These are phyloP conservation scores for Aureobasidium sp. DNA, from an alignment of 2,329 filamentous ascomycete genomes.

Conservation along the genomic window DNA sequence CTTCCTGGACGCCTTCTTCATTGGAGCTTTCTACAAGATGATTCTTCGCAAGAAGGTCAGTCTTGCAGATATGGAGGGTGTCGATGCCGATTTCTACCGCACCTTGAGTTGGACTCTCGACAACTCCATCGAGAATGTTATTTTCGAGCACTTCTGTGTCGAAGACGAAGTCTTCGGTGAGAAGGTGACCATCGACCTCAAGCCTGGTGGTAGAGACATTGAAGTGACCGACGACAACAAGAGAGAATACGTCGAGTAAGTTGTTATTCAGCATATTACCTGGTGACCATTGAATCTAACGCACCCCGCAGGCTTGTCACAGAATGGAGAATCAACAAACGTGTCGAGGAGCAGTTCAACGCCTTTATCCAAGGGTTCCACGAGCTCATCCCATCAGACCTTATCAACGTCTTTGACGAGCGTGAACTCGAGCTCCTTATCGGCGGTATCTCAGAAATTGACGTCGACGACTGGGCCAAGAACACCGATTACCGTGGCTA, in stretches of 20 bases:
- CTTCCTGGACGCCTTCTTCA: constrained; percentile 98
- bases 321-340: constrained; percentile 98
- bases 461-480: constrained; percentile 99
- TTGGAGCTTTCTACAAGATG: constrained; percentile 99
- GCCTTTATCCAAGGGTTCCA: constrained; percentile 97
- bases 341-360: constrained; percentile 95
- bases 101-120: constrained; percentile 97
- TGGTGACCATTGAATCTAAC: constrained; percentile 12
- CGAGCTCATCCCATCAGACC: constrained; percentile 89
- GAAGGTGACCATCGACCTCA: constrained; percentile 86
- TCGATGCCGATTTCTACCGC: constrained; percentile 94
- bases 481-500: constrained; percentile 98
- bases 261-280: constrained; percentile 14
- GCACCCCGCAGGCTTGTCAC: constrained; percentile 63
- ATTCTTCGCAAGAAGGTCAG: constrained; percentile 86
- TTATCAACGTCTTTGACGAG: constrained; percentile 98
- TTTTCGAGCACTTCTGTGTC: constrained; percentile 93
- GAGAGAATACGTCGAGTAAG: constrained; percentile 91
- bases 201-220: constrained; percentile 81
- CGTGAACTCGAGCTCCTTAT: constrained; percentile 93
- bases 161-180: constrained; percentile 97
- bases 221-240: constrained; percentile 98
- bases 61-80: constrained; percentile 95
- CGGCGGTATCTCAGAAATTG: constrained; percentile 98
- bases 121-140: constrained; percentile 89